Evolutionary conservation across 805 yeast species (phyloP), one percentile per base, ranked within the genome.

Genomic region (Wickerhamomyces mucosus): DNA sequence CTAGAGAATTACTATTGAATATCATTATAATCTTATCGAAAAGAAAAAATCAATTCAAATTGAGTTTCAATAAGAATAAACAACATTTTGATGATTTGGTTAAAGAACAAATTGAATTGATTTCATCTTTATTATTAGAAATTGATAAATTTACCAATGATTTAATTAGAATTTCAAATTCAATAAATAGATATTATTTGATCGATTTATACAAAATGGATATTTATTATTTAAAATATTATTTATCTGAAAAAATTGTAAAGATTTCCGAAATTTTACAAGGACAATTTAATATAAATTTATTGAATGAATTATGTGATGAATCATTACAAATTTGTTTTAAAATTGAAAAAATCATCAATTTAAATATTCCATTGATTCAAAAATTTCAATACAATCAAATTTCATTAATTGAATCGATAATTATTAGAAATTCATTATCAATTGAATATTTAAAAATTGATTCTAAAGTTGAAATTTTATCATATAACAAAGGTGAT

Each of bases 151-250:
- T 26, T 26, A 16, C 17, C 6, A 26, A 26, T 16, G 28, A 15
- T 16, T 26, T 26, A 20, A 26, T 17, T 12, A 26, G n/a, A 9
- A 7, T 26, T 9, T 9, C 28, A 7, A 26, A 26, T 17, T 5
- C 17, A 7, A 9, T 26, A 12, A 16, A 26, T 26, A 12, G 13
- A 6, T n/a, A 26, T 16, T 26, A 26, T 13, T 26, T 26, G 28
- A 20, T 26, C 17, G 28, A 26, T 12, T 13, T 26, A 7, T 26
- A 16, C 20, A 26, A 26, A 16, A 26, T 17, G n/a, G 28, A 26
- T 13, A 13, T 16, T 13, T 23, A 26, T 16, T 26, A 10, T 16
- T 16, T 15, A 13, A 16, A 26, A 16, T 17, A 16, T 16, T 18
- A 26, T 9, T 26, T 26, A 16, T 15, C 14, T 13, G 20, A 18